Evolutionary conservation across 228 moss, liverwort and hornwort species (phyloP), one percentile per base, ranked within the genome.

Genomic region (Sphagnum magellanicum): DNA sequence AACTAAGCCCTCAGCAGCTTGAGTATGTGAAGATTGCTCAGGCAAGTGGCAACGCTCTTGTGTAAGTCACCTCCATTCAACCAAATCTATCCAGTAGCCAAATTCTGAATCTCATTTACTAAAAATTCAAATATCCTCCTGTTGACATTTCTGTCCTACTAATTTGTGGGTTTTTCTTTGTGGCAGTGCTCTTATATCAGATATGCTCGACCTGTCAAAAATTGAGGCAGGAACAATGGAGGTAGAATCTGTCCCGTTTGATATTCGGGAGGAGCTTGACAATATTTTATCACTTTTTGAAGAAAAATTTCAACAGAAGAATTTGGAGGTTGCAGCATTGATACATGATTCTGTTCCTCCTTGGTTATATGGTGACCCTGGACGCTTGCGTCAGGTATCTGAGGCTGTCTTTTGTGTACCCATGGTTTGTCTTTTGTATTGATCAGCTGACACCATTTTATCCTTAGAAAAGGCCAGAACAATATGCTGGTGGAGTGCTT

Each of bases 191-290:
- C 88, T 93, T 57, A 93, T 93, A 67, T 90, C 81, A 62, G 88
- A 93, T 55, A 90, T 93, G 67, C 83, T 93, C 50, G 90, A 93
- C 68, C 73, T 93, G 67, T 93, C 93, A 17, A 93, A 93, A 77
- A 90, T 93, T 52, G 93, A 93, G 78, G 93, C 88, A 8, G 93
- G 88, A 61, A 88, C 81, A 66, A 90, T 93, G 93, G 93, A 93
- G 76, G 71, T 93, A 16, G 93, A 93, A 70, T 72, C 84, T 50
- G 81, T 93, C 59, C 75, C 82, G n/a, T 88, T 93, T 17, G 87
- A 93, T 73, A 74, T 93, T 59, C 78, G 86, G 49, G 73, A 73
- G 48, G 90, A 90, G 68, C 52, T 93, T 71, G 90, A 93, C 63
- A 79, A 87, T 66, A 83, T 93, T n/a, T 67, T 93, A 6, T 84